Conservation (phyloP, 78 protist genomes). For the Dictyostelium purpureum region DNA sequence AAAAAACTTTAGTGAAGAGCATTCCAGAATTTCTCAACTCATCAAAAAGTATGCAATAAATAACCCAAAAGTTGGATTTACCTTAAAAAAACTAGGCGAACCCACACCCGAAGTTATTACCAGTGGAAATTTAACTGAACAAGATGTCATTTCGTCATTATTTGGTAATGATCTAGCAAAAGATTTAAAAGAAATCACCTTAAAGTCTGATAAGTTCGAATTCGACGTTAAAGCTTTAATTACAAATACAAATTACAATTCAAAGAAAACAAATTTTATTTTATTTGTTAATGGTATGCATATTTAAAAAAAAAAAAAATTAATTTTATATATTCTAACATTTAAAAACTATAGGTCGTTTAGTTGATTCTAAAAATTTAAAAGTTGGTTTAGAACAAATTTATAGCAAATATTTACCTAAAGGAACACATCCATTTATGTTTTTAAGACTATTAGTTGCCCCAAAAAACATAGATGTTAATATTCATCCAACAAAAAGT, state of each 20-base stretch:
- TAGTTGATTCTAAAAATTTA: constrained; percentile 90
- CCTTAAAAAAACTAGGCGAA: constrained; percentile 83
- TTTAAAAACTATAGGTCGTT: too few species aligned
- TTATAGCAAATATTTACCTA: constrained; percentile 89
- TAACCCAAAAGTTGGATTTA: constrained; percentile 77
- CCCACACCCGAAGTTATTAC: constrained; percentile 67
- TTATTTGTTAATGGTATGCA: constrained; percentile 95
- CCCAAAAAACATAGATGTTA: constrained; percentile 95
- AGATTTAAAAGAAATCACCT: constrained; percentile 58
- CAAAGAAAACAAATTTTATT: constrained; percentile 74
- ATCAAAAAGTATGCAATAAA: constrained; percentile 89
- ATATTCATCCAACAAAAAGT: constrained; percentile 99
- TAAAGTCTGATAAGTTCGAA: neutral
- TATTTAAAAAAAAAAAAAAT: too few species aligned
- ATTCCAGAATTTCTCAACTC: constrained; percentile 76
- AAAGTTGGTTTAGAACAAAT: constrained; percentile 76
- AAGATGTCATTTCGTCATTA: constrained; percentile 34
- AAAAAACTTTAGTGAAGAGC: constrained; percentile 89
- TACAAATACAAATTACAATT: constrained; percentile 84
- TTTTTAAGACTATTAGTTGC: constrained; percentile 84
- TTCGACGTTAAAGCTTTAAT: constrained; percentile 70
- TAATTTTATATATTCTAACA: neutral
- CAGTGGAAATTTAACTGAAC: constrained; percentile 22
- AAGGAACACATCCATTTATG: constrained; percentile 87
- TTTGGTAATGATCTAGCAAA: constrained; percentile 82